These are phyloP conservation scores for Cochlearia excelsa DNA, from an alignment of 345 rosid species.

Conservation along the genomic window DNA sequence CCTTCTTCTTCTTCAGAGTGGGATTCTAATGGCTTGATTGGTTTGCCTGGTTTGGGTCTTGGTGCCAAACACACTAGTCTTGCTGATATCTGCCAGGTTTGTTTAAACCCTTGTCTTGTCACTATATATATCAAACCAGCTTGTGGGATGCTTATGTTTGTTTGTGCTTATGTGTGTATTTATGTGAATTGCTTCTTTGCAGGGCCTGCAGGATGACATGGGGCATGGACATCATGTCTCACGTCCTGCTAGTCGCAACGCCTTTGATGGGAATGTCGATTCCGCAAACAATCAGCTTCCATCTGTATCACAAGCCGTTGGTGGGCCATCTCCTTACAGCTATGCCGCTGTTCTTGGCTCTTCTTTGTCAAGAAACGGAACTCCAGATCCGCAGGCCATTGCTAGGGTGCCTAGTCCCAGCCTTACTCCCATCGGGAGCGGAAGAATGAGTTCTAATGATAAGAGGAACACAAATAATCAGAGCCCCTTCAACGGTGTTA, in stretches of 20 bases:
- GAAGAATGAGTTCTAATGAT: constrained; percentile 52
- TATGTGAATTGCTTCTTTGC: constrained; percentile 4
- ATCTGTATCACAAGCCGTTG: constrained; percentile 45
- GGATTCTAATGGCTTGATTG: constrained; percentile 89
- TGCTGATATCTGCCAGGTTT: constrained; percentile 87
- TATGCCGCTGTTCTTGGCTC: constrained; percentile 82
- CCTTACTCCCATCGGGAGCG: constrained; percentile 77
- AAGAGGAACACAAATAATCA: constrained; percentile 54
- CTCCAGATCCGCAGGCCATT: constrained; percentile 81
- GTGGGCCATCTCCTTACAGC: constrained; percentile 53
- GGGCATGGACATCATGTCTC: constrained; percentile 40
- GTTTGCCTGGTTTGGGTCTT: constrained; percentile 59
- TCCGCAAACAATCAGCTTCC: constrained; percentile 46
- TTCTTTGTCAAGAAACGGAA: constrained; percentile 73
- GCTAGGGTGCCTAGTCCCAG: constrained; percentile 91
- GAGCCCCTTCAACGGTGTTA: constrained; percentile 51
- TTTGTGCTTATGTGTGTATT: neutral
- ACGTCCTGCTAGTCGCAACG: constrained; percentile 77
- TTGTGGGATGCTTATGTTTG: too few species aligned
- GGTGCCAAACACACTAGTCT: constrained; percentile 79
- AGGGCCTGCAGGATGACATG: constrained; percentile 42
- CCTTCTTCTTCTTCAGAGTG: constrained; percentile 48
- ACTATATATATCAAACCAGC: too few species aligned
- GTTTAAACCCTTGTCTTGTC: constrained; percentile 4
- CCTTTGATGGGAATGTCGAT: constrained; percentile 63